Evolutionary conservation across 2,329 filamentous ascomycete species (phyloP).

Genomic region (Cordyceps javanica): DNA sequence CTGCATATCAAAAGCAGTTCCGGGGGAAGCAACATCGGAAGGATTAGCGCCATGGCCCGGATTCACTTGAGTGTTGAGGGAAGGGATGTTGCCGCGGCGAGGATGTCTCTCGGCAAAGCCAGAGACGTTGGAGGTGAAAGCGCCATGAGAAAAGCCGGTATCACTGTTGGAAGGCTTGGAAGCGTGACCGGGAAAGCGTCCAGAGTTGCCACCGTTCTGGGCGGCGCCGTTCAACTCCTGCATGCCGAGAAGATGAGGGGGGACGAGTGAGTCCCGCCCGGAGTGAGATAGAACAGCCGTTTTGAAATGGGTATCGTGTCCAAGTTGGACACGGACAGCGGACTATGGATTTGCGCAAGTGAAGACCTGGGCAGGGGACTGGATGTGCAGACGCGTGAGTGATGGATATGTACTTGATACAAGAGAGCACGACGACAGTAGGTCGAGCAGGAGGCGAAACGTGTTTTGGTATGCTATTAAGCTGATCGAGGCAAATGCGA

Average conservation of each 20-base stretch:
- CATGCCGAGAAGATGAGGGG: conserved; percentile 84
- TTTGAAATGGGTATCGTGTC: conserved; percentile 61
- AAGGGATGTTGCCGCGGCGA: conserved; percentile 78
- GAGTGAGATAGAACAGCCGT: conserved; percentile 76
- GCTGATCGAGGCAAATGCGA: not conserved
- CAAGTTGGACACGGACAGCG: conserved; percentile 38
- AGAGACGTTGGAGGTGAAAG: conserved; percentile 79
- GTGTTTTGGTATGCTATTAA: not conserved
- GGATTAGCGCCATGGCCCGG: conserved; percentile 44
- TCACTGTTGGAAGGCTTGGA: conserved; percentile 79
- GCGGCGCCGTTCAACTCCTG: conserved; percentile 60
- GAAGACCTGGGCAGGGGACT: not conserved
- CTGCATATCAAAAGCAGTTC: conserved; percentile 93
- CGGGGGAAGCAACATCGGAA: conserved; percentile 77
- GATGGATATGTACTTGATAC: not conserved
- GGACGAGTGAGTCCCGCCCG: conserved; percentile 79
- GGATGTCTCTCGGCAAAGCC: conserved; percentile 84
- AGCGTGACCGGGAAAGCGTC: conserved; percentile 61
- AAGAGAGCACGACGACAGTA: not conserved
- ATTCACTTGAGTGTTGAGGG: conserved; percentile 78
- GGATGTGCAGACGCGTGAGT: not conserved
- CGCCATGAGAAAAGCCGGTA: conserved; percentile 87
- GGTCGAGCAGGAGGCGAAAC: not conserved
- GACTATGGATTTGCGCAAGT: not conserved
- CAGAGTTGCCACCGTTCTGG: conserved; percentile 49